A percentile compares a stretch with the other conserved stretches of the same genome.
phyloP scores from a whole-genome alignment of 345 rosid genomes.

The Bruguiera parviflora region DNA sequence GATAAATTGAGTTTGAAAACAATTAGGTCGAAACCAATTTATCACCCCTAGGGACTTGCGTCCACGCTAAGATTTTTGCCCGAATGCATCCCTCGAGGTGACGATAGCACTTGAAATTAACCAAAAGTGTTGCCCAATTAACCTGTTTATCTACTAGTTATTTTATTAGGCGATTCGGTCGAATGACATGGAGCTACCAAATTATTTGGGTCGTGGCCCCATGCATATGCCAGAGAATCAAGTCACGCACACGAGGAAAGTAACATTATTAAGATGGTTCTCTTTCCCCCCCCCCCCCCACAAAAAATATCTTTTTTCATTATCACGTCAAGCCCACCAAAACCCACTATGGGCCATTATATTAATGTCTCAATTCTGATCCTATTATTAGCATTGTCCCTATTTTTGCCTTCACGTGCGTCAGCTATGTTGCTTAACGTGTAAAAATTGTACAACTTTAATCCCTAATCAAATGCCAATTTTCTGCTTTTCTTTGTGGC shows the following conservation, averaged over 20 bases:
- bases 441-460: background rate
- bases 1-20: too few relatives aligned
- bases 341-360: background rate
- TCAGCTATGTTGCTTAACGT: background rate
- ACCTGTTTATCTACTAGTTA: background rate
- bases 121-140: background rate
- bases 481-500: too few relatives aligned
- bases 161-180: background rate
- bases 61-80: too few relatives aligned
- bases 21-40: too few relatives aligned
- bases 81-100: too few relatives aligned
- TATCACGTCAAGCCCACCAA: slow-evolving; percentile 1
- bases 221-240: slow-evolving; percentile 36
- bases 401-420: slow-evolving; percentile 22
- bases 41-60: too few relatives aligned
- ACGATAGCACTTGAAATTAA: background rate
- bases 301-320: slow-evolving; percentile 6
- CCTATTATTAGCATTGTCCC: slow-evolving; percentile 1
- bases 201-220: background rate
- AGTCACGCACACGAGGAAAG: slow-evolving; percentile 65
- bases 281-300: slow-evolving; percentile 5
- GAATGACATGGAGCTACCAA: background rate
- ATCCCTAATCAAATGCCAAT: too few relatives aligned
- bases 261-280: slow-evolving; percentile 31
- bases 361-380: background rate